Percentiles rank a stretch among this genome's conserved stretches.
Conservation (phyloP, 1,139 yeast genomes). For the Taiozyma sp. region DNA sequence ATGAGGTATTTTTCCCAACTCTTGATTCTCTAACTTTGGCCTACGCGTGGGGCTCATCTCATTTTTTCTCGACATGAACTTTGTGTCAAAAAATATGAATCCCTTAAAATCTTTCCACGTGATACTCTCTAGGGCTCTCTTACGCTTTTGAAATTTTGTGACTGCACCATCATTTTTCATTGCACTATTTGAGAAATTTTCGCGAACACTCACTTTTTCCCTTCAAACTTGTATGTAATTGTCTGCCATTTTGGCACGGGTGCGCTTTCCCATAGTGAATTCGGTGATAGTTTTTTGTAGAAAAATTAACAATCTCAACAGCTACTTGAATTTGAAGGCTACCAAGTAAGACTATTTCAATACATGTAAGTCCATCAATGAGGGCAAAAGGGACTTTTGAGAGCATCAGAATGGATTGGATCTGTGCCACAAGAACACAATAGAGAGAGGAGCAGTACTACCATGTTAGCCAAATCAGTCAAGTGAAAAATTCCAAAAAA, state of each 20-base stretch:
- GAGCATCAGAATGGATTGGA: background rate
- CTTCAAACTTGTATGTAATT: background rate
- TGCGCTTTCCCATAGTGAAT: background rate
- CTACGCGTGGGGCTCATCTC: background rate
- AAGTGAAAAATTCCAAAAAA: background rate
- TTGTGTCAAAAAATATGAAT: background rate
- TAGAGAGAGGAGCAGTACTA: background rate
- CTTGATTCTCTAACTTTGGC: background rate
- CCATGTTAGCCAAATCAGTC: background rate
- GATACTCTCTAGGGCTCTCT: background rate
- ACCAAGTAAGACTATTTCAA: constrained; percentile 1
- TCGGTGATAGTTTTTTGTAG: background rate
- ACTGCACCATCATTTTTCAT: background rate
- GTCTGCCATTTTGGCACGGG: background rate
- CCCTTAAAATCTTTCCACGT: background rate
- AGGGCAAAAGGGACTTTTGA: background rate
- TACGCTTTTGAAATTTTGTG: background rate
- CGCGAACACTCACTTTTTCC: background rate
- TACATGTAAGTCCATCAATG: constrained; percentile 3
- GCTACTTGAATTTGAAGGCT: background rate
- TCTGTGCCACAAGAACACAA: background rate
- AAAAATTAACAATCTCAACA: background rate
- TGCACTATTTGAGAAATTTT: background rate
- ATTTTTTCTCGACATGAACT: background rate
- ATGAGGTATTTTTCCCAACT: too few relatives aligned